Evolutionary conservation across 306 rosid species (phyloP).

Genomic region (Prosopis cineraria): DNA sequence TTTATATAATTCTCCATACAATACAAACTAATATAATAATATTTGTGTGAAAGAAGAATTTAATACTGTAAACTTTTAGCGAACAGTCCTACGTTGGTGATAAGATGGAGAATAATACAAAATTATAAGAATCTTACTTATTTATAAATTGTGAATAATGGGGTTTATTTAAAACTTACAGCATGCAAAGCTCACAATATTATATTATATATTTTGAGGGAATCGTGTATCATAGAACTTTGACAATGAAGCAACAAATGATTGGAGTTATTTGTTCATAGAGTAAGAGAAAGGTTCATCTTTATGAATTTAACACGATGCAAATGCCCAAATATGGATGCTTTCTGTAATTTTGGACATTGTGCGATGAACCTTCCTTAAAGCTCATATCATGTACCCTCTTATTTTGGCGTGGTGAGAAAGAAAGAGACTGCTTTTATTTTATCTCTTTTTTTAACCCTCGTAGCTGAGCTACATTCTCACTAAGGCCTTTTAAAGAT

Average conservation of each 20-base stretch:
- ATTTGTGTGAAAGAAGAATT: too few relatives aligned
- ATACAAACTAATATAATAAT: too few relatives aligned
- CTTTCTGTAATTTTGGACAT: conserved; percentile 31
- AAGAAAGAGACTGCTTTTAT: background rate
- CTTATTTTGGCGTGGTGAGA: background rate
- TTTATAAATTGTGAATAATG: too few relatives aligned
- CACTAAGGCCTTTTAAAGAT: background rate
- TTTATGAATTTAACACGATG: background rate
- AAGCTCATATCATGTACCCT: background rate
- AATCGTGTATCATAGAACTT: background rate
- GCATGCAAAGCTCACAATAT: too few relatives aligned
- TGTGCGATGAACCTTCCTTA: conserved; percentile 47
- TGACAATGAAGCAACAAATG: background rate
- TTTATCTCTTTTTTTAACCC: background rate
- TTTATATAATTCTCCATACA: too few relatives aligned
- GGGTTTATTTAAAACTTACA: too few relatives aligned
- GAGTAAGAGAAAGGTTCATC: background rate
- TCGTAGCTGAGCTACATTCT: background rate
- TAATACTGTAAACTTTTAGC: too few relatives aligned
- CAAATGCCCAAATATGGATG: conserved; percentile 21
- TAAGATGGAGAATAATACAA: too few relatives aligned
- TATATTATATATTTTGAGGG: too few relatives aligned
- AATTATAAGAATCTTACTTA: background rate
- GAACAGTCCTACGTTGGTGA: too few relatives aligned
- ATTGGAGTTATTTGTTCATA: background rate